Conservation (phyloP, 345 rosid genomes). For the Crucihimalaya himalaica region DNA sequence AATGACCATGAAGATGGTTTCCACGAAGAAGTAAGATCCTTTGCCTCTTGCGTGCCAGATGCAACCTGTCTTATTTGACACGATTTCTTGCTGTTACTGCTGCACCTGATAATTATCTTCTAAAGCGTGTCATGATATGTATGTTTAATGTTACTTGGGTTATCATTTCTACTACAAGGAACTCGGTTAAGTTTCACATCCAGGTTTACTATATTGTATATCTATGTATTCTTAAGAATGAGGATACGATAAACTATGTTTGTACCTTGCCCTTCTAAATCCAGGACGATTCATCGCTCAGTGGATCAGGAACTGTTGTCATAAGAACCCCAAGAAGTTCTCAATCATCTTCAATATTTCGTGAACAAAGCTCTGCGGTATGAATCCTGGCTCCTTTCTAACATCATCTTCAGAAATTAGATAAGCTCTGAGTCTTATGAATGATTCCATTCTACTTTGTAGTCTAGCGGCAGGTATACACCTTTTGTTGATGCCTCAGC, state of each 20-base stretch:
- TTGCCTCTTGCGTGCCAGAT: constrained; percentile 24
- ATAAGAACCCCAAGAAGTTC: constrained; percentile 71
- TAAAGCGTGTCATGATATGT: background rate
- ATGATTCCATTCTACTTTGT: constrained; percentile 46
- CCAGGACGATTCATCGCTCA: constrained; percentile 67
- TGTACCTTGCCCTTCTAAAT: constrained; percentile 37
- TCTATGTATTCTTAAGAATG: background rate
- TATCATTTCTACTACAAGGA: background rate
- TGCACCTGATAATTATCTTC: background rate
- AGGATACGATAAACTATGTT: background rate
- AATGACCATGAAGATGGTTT: constrained; percentile 43
- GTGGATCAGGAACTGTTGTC: constrained; percentile 88
- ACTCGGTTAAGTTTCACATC: constrained; percentile 13
- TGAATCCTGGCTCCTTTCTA: constrained; percentile 8
- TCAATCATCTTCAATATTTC: constrained; percentile 55
- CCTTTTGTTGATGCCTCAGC: constrained; percentile 79
- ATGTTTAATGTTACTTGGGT: background rate
- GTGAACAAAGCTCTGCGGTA: constrained; percentile 65
- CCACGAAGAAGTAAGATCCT: constrained; percentile 62
- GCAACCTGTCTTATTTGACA: constrained; percentile 5
- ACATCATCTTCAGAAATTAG: background rate
- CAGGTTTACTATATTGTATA: background rate
- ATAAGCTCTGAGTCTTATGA: background rate
- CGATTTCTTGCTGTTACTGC: constrained; percentile 7
- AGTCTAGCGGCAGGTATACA: constrained; percentile 66